phyloP scores from a whole-genome alignment of 139 green algal genomes.

The Chlamydomonas asymmetrica region DNA sequence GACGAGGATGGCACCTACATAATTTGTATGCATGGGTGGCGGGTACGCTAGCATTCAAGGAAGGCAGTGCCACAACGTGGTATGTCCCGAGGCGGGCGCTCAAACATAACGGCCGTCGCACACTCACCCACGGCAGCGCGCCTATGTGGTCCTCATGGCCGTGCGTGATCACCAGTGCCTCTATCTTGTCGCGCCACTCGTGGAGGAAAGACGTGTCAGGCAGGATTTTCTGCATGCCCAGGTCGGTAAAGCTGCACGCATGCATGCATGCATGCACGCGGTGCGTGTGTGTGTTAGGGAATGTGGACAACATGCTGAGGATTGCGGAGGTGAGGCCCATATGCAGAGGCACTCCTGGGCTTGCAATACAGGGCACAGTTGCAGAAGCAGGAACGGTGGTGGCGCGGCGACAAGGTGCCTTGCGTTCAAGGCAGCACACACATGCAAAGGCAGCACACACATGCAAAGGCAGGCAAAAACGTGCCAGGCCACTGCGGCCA shows the following conservation, averaged over 20 bases:
- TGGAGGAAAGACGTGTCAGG: slow-evolving; percentile 94
- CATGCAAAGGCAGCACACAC: neutral
- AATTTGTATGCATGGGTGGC: no score
- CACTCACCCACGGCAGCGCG: slow-evolving; percentile 89
- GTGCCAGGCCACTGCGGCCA: neutral
- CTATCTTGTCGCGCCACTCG: slow-evolving; percentile 95
- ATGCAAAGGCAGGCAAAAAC: neutral
- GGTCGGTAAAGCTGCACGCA: slow-evolving; percentile 81
- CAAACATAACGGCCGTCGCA: no score
- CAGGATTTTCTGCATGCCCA: slow-evolving; percentile 97
- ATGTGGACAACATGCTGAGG: neutral
- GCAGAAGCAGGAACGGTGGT: no score
- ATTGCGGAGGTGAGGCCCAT: no score
- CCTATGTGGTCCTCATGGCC: slow-evolving; percentile 98
- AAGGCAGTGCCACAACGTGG: no score
- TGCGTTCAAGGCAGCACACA: no score
- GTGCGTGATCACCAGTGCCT: slow-evolving; percentile 97
- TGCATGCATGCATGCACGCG: neutral
- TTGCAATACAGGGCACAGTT: no score
- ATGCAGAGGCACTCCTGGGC: no score
- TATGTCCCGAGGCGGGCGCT: no score
- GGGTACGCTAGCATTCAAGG: no score
- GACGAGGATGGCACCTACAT: no score
- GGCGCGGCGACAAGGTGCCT: no score
- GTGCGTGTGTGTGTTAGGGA: neutral